Percentiles rank a stretch among this genome's conserved stretches.
phyloP scores from a whole-genome alignment of 2,329 filamentous ascomycete species.

The Claviceps purpurea region DNA sequence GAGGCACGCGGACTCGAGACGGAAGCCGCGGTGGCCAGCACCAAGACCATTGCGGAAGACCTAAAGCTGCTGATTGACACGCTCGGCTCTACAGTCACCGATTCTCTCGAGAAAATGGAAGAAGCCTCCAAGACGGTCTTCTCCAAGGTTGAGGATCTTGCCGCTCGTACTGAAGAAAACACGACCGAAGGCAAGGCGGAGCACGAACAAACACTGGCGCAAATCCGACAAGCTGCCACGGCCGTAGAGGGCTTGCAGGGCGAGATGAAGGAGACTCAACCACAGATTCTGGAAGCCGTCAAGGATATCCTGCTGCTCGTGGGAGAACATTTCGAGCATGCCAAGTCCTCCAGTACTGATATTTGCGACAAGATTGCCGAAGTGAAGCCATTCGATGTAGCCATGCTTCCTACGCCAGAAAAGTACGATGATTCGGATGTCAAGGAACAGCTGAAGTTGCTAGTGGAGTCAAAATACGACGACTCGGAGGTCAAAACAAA shows the following conservation, averaged over 20 bases:
- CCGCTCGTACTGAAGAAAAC: conserved; percentile 60
- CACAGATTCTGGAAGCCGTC: conserved; percentile 74
- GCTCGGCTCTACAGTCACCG: conserved; percentile 65
- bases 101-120: conserved; percentile 75
- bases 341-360: conserved; percentile 48
- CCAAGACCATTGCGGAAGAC: conserved; percentile 74
- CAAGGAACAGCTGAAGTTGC: conserved; percentile 17
- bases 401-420: conserved; percentile 42
- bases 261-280: conserved; percentile 70
- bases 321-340: conserved; percentile 78
- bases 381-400: conserved; percentile 45
- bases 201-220: conserved; percentile 70
- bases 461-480: conserved; percentile 43
- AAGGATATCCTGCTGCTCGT: conserved; percentile 76
- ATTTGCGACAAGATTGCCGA: conserved; percentile 49
- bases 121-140: conserved; percentile 82
- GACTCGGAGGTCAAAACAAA: conserved; percentile 32
- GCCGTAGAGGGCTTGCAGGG: conserved; percentile 65
- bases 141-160: conserved; percentile 66
- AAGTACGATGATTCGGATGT: conserved; percentile 29
- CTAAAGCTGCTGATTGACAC: conserved; percentile 77
- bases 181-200: conserved; percentile 63
- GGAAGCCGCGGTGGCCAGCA: conserved; percentile 58
- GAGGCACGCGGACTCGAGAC: conserved; percentile 63
- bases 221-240: conserved; percentile 61